Evolutionary conservation across 129 eudicot genomes (phyloP).

Genomic region (Deinandra increscens): DNA sequence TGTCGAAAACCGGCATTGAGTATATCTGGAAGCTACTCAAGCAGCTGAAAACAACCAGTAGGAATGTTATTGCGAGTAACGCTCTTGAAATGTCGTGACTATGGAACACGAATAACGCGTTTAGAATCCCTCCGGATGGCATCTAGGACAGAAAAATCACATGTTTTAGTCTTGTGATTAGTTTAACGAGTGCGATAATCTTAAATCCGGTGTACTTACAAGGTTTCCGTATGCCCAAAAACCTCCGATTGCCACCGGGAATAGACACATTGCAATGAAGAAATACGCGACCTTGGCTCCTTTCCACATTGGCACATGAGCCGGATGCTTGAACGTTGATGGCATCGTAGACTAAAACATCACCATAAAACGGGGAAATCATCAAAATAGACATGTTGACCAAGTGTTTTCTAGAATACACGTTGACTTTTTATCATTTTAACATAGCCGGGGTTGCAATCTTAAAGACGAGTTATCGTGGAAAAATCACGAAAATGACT

Average conservation of each 20-base stretch:
- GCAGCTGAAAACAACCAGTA: slow-evolving; percentile 59
- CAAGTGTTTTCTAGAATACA: too few species aligned
- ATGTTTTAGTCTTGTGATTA: background rate
- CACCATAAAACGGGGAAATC: too few species aligned
- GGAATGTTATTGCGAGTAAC: slow-evolving; percentile 44
- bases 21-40: slow-evolving; percentile 55
- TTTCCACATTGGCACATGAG: slow-evolving; percentile 83
- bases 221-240: slow-evolving; percentile 97
- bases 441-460: too few species aligned
- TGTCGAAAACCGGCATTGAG: slow-evolving; percentile 93
- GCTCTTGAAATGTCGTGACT: slow-evolving; percentile 49
- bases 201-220: slow-evolving; percentile 41
- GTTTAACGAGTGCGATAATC: background rate
- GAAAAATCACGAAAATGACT: too few species aligned
- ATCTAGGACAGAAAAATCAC: slow-evolving; percentile 39
- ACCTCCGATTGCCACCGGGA: slow-evolving; percentile 93
- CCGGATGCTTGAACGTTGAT: slow-evolving; percentile 63
- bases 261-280: slow-evolving; percentile 72
- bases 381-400: too few species aligned
- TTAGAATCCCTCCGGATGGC: slow-evolving; percentile 83
- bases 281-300: slow-evolving; percentile 68
- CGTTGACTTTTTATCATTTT: too few species aligned
- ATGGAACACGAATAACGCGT: slow-evolving; percentile 44
- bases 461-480: too few species aligned
- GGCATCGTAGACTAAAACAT: slow-evolving; percentile 60